These are phyloP conservation scores for Zygoascus hellenicus DNA, from an alignment of 1,139 yeast genomes.

Conservation along the genomic window DNA sequence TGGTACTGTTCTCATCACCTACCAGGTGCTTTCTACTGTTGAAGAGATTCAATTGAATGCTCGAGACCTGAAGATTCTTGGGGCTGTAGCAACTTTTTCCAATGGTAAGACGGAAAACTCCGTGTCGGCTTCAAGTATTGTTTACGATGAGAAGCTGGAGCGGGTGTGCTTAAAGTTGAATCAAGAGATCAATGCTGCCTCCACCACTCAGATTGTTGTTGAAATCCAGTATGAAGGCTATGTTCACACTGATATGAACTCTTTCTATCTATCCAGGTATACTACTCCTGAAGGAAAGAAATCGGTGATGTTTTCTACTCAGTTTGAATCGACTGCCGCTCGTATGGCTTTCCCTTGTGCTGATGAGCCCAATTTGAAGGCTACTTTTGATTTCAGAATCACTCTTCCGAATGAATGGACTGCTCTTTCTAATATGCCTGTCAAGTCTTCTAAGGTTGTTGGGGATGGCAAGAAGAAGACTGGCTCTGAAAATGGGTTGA, in stretches of 20 bases:
- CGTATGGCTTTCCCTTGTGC: slow-evolving; percentile 81
- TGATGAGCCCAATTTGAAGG: slow-evolving; percentile 74
- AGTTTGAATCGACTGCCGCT: slow-evolving; percentile 82
- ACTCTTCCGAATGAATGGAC: slow-evolving; percentile 53
- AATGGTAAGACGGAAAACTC: slow-evolving; percentile 19
- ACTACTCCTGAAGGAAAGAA: slow-evolving; percentile 52
- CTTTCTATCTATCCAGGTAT: slow-evolving; percentile 76
- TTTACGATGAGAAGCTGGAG: slow-evolving; percentile 16
- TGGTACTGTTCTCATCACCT: slow-evolving; percentile 47
- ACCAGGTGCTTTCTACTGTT: slow-evolving; percentile 30
- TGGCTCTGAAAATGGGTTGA: slow-evolving; percentile 2
- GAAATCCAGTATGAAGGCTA: slow-evolving; percentile 60
- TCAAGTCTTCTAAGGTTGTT: slow-evolving; percentile 40
- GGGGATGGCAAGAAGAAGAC: slow-evolving; percentile 46
- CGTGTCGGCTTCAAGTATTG: slow-evolving; percentile 14
- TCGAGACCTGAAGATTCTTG: slow-evolving; percentile 29
- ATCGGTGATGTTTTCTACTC: slow-evolving; percentile 69
- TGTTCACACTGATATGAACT: slow-evolving; percentile 72
- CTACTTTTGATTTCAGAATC: slow-evolving; percentile 61
- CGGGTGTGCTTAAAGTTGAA: slow-evolving; percentile 31
- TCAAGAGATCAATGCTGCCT: slow-evolving; percentile 27
- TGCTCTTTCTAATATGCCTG: slow-evolving; percentile 72
- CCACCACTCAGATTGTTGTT: slow-evolving; percentile 31
- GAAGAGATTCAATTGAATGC: slow-evolving; percentile 30
- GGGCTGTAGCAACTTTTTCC: slow-evolving; percentile 14